phyloP scores from a whole-genome alignment of 768 basidiomycete genomes.

The Galerina marginata region DNA sequence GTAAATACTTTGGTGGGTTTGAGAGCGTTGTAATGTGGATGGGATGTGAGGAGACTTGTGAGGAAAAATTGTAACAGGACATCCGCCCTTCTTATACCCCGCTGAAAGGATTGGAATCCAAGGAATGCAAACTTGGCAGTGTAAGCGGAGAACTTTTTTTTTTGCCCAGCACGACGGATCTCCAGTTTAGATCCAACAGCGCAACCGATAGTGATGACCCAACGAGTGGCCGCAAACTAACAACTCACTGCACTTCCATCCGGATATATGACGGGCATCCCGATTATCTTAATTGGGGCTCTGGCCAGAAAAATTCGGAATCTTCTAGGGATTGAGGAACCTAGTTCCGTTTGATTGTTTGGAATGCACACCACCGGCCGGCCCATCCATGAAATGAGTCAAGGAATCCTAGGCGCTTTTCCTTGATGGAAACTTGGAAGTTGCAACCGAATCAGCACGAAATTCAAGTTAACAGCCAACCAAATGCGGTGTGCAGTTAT shows the following conservation, averaged over 20 bases:
- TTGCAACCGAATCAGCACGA: background rate
- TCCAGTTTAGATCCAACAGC: conserved; percentile 7
- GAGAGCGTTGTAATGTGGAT: too few species aligned
- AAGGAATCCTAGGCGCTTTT: background rate
- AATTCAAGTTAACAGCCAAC: background rate
- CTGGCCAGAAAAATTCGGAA: background rate
- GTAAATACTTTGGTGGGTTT: too few species aligned
- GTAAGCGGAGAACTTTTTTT: background rate
- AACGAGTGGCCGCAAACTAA: background rate
- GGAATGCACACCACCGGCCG: background rate
- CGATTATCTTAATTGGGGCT: background rate
- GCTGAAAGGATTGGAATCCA: background rate
- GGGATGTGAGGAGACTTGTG: too few species aligned
- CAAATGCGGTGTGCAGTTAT: too few species aligned
- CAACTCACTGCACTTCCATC: background rate
- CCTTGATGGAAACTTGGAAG: background rate
- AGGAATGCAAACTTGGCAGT: conserved; percentile 7
- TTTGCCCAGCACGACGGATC: background rate
- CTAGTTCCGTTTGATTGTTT: background rate
- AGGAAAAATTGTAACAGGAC: too few species aligned
- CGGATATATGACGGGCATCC: background rate
- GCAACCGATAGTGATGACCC: conserved; percentile 5
- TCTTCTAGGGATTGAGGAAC: background rate
- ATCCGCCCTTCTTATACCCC: background rate
- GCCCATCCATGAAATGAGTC: background rate